Base-by-base conservation (phyloP, 495 filamentous ascomycete genomes). In the Melanomma pulvis-pyrius region DNA sequence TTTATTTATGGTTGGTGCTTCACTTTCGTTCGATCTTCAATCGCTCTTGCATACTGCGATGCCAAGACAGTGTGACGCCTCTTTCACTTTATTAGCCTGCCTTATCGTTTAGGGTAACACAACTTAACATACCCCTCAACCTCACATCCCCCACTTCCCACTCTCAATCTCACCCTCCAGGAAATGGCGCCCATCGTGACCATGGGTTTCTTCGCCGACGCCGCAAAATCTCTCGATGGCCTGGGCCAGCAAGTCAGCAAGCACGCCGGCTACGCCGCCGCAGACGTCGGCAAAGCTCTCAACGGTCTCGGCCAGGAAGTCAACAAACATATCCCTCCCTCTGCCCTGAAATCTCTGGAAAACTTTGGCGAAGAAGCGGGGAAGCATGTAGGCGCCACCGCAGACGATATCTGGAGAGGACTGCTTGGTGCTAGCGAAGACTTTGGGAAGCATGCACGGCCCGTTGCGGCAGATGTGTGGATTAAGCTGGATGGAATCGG, bases 401-500 rank as follows among this genome's bases (percentile, higher is more conserved):
- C 53, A 19, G 26, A 34, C 26, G n/a, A 53, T 26, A 56, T 56
- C 4, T 39, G 30, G 53, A 34, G 24, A 34, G 21, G 17, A 7
- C 17, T 48, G 46, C 8, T 48, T 7, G 46, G 46, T 17, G 21
- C n/a, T 24, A 11, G 46, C n/a, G 2, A 24, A 6, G 48, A 50
- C 12, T 6, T 25, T 2, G 25, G 48, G 2, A 50, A 50, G 48
- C 48, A 50, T 28, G 48, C 19, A 9, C 8, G 39, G 9, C 39
- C 39, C 39, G 39, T 15, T 15, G 48, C 48, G 2, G 21, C 5
- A 26, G 48, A 26, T 25, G 41, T 12, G 2, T 21, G 46, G 24
- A 60, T 30, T 30, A 21, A 30, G 12, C 25, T 64, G 1, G 53
- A 50, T 25, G 30, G 26, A 52, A 24, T 58, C 19, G 61, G 53